Evolutionary conservation across 257 asterid genomes (phyloP), one percentile per base, ranked within the genome.

Genomic region (Ilex asprella): DNA sequence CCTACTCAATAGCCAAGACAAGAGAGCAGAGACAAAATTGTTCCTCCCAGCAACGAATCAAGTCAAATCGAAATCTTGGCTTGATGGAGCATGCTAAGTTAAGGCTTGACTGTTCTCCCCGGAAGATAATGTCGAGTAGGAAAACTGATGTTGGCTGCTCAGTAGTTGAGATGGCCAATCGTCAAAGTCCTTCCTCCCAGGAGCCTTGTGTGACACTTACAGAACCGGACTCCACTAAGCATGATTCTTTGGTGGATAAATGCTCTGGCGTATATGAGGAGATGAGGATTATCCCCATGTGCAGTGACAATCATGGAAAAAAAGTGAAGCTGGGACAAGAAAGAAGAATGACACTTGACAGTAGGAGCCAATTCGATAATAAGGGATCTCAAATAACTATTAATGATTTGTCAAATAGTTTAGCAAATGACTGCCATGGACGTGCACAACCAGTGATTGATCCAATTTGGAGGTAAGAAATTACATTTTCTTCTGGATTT

Each of bases 391-490:
- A 21, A 21, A 21, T 21, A 21, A 21, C 27, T 21, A 21, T 21
- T 21, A 21, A 21, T 21, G 27, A 21, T 21, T 21, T 21, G 27
- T 21, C 27, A 21, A 21, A 21, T 21, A 21, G 27, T 21, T 21
- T 21, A 0, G 27, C 27, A 21, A 21, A 21, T 21, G 27, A 21
- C 27, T 21, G 27, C 27, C n/a, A 10, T 32, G 68, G 14, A 29
- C 58, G 29, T 52, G 78, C 82, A 11, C 65, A 66, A 62, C 96
- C 96, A 51, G 55, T 67, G 31, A 30, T 60, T 51, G 44, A 49
- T 58, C 85, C 86, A 30, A 68, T 89, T 75, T 89, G 96, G 96
- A 84, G 85, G 96, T 84, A 55, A 81, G 78, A 21, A 53, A 7
- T 53, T 53, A 2, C 27, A 2, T 7, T 53, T 53, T 53, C 29